Evolutionary conservation across 129 eudicot genomes (phyloP).

Genomic region (Kitagawia praeruptora): DNA sequence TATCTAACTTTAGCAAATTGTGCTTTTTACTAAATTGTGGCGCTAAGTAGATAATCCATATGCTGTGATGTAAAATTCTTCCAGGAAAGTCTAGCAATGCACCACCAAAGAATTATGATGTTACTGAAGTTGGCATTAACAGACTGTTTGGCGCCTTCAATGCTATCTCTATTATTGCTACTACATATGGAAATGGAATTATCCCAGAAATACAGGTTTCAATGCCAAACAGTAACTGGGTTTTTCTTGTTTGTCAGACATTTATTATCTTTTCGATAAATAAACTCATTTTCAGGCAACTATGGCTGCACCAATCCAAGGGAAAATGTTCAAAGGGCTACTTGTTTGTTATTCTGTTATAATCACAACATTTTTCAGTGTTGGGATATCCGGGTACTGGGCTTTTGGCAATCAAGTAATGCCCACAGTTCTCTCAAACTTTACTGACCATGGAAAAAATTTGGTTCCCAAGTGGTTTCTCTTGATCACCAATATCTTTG

Average conservation of each 20-base stretch:
- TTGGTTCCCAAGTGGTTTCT: conserved; percentile 80
- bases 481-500: conserved; percentile 58
- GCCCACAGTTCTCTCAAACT: conserved; percentile 62
- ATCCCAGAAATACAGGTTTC: conserved; percentile 94
- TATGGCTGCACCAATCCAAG: conserved; percentile 86
- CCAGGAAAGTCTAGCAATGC: neutral
- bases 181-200: conserved; percentile 91
- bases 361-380: conserved; percentile 56
- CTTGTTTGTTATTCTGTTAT: conserved; percentile 67
- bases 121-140: conserved; percentile 21
- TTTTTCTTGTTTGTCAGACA: neutral
- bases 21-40: neutral
- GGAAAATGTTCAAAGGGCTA: conserved; percentile 93
- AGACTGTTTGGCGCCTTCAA: conserved; percentile 77
- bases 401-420: conserved; percentile 70
- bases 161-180: conserved; percentile 81
- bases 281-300: conserved; percentile 53
- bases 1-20: neutral
- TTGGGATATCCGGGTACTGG: conserved; percentile 86
- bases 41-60: neutral
- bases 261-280: neutral
- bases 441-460: conserved; percentile 37
- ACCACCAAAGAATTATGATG: conserved; percentile 44
- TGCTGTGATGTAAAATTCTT: neutral
- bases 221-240: neutral